phyloP scores from a whole-genome alignment of 305 asterid species.

The Fraxinus greggii region DNA sequence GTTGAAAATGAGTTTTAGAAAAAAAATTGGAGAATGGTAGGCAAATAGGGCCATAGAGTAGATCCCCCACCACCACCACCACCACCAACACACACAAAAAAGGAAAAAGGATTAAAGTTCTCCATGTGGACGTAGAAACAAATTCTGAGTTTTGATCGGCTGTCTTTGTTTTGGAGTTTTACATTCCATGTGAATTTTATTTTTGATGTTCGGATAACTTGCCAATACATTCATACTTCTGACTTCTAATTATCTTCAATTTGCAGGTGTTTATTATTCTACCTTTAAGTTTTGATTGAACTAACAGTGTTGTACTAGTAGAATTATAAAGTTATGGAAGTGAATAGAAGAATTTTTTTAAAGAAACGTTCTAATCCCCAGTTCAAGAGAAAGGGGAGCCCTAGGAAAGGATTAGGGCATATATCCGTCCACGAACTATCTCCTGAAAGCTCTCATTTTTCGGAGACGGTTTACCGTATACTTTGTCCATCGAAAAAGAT shows the following conservation, averaged over 20 bases:
- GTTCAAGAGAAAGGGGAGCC: constrained; percentile 53
- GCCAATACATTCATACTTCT: constrained; percentile 9
- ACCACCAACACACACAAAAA: neutral
- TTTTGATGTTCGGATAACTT: neutral
- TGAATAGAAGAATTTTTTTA: constrained; percentile 40
- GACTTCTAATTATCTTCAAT: constrained; percentile 8
- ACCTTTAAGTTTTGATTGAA: constrained; percentile 20
- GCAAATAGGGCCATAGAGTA: neutral
- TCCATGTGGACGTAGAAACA: neutral
- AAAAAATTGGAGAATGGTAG: neutral
- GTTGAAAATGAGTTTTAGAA: neutral
- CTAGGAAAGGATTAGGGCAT: constrained; percentile 50
- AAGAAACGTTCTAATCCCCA: constrained; percentile 51
- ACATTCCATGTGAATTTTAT: neutral
- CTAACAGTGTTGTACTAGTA: constrained; percentile 6
- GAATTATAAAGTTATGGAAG: constrained; percentile 49
- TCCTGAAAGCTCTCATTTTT: constrained; percentile 39
- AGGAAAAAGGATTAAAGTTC: neutral
- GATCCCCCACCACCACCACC: neutral
- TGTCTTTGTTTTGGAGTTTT: neutral
- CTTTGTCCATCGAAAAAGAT: constrained; percentile 66
- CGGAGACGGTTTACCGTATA: constrained; percentile 61
- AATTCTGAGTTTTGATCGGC: neutral
- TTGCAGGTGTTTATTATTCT: constrained; percentile 23
- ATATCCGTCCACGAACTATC: constrained; percentile 36